Evolutionary conservation across 352 stramenopile species (phyloP), one percentile per base, ranked within the genome.

Genomic region (Globisporangium okanoganense): DNA sequence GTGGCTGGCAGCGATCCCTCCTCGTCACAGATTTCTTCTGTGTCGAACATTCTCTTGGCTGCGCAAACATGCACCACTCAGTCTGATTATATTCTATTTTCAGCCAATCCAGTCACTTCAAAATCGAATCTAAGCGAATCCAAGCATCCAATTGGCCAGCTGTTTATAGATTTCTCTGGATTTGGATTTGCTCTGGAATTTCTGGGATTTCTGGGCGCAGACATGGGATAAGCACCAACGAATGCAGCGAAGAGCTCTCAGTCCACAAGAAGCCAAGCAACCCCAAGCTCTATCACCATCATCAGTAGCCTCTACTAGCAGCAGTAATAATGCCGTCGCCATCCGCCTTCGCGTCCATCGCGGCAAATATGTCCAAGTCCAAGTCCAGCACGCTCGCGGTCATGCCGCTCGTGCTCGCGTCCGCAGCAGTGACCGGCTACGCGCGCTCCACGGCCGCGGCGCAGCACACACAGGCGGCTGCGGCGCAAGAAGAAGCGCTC

Each of bases 401-500:
- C 33, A 56, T 86, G 67, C 81, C 81, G 50, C 73, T 90, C 18
- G 68, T 88, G 64, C 57, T 90, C 38, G 72, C 76, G 44, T 90
- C 76, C n/a, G 81, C 69, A 22, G 75, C 77, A 22, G 81, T 90
- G 57, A 81, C 78, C 22, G 67, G 76, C 48, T 90, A 87, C 66
- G 78, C 81, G 64, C 81, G 77, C 57, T 75, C 79, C 9, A 58
- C 54, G 5, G 61, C 64, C 36, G 66, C 75, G n/a, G 61, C 75
- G 45, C 65, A 80, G 36, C 54, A 70, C 51, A 71, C 74, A 58
- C 62, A 77, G 57, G 68, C 70, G 14, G 73, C 47, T 24, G 67
- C 47, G 27, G 67, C 66, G 55, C 78, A 84, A 25, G 65, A 64
- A 9, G 54, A 64, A 13, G 54, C 61, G 35, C 58, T 67, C 12